Evolutionary conservation across 1,284 basidiomycete genomes (phyloP), one percentile per base, ranked within the genome.

Genomic region (Pyrrhoderma lamaoense): DNA sequence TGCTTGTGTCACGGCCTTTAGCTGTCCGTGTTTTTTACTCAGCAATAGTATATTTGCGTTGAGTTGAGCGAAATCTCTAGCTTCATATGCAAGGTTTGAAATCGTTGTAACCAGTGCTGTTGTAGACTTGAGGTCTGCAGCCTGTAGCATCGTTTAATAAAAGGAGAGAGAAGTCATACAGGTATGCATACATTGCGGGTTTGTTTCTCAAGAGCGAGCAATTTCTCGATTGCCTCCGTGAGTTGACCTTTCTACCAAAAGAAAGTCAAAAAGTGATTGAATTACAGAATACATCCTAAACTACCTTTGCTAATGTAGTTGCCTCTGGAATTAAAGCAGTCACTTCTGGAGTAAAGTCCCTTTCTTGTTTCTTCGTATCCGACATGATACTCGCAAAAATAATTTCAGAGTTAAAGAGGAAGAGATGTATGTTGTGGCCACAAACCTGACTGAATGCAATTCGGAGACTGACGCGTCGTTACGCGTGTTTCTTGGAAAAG

Each of bases 21-120:
- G 73, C 65, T 99, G 96, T 0, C 96, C 96, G 68, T 99, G 96
- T 67, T 98, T 99, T 77, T 96, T 97, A 68, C 85, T 86, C 58
- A 98, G 72, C 14, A 82, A 56, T 21, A 74, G 79, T 52, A 96
- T 77, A 57, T 81, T 85, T 5, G 76, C 71, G 64, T 92, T 93
- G 52, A 96, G 73, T 25, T 80, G 72, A 22, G 75, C 67, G 60
- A 83, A 82, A 61, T 93, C 76, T 51, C 75, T 78, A 19, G 80
- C 79, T 56, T 85, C 72, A 65, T 92, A 92, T 56, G 78, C 78
- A 56, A 92, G 74, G 57, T 85, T 77, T 22, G 80, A 70, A 52
- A 89, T 77, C 31, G 85, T 75, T 63, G 84, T 85, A 52, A 89
- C 85, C 16, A 99, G 80, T 46, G 88, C 81, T 31, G 89, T 88